Base-by-base conservation (phyloP, 1,284 basidiomycete genomes). In the Chiua sp. region DNA sequence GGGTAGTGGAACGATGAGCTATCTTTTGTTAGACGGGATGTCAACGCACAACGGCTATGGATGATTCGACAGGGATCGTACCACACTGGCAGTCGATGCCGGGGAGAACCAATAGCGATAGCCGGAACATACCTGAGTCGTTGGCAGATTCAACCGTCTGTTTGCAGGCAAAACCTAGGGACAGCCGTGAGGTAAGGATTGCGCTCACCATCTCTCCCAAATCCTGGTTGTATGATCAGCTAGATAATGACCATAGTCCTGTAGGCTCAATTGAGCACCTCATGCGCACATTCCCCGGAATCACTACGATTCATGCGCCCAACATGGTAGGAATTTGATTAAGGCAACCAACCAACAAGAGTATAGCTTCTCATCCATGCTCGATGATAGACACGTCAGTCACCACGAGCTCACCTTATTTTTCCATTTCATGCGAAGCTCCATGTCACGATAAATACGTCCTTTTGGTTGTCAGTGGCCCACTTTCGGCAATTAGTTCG, bases 391-490 rank as follows among this genome's bases (percentile, higher is more conserved):
- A 47, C 16, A 32, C 15, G 48, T 47, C 33, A 23, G 48, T 48
- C 37, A 7, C 35, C 3, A 12, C 20, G 57, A 59, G 53, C 57
- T 70, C 55, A 64, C 59, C 30, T 63, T 62, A 51, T 30, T 30
- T 47, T 4, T 18, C n/a, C 51, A 10, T 53, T 56, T 48, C 59
- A 48, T 59, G 55, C 59, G 47, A 66, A 88, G 86, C 78, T 94
- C 20, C 81, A 88, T 68, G 94, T 96, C 72, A 83, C 83, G n/a
- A n/a, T n/a, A n/a, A 11, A 93, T 94, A 68, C 81, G 93, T 50
- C 28, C 47, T 54, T 55, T 15, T 51, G 44, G 46, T 20, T 47
- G 18, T 44, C 42, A n/a, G 42, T 4, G 10, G 20, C 56, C 58
- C 51, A 47, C 37, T 44, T 50, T 67, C 68, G 68, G 70, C 65